Conservation (phyloP, 352 stramenopile genomes). For the Globisporangium paroecandrum region DNA sequence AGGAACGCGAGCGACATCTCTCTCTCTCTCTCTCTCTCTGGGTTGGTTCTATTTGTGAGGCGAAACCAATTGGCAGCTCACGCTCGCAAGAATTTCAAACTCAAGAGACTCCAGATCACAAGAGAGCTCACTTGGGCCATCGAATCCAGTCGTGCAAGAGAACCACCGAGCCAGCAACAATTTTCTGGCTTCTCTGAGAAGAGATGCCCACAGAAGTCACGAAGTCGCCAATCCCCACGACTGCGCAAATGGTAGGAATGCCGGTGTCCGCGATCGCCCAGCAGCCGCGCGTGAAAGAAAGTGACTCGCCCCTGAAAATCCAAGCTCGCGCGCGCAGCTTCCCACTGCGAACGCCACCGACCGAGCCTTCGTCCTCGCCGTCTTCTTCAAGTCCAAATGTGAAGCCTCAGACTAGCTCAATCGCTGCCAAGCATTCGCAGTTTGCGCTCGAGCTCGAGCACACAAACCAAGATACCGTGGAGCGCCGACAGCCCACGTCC, state of each 20-base stretch:
- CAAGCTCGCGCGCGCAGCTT: conserved; percentile 18
- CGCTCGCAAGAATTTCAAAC: not conserved
- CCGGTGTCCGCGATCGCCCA: not conserved
- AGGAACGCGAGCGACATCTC: no score
- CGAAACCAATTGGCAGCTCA: not conserved
- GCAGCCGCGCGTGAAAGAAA: conserved; percentile 10
- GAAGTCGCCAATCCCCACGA: not conserved
- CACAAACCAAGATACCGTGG: conserved; percentile 17
- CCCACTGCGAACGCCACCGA: conserved; percentile 4
- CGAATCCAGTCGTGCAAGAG: conserved; percentile 4
- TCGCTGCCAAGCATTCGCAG: conserved; percentile 4
- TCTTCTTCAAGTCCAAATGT: conserved; percentile 1
- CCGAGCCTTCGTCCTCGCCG: not conserved
- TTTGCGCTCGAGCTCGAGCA: conserved; percentile 21
- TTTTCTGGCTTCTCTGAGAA: not conserved
- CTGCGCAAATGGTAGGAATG: not conserved
- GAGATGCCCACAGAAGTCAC: conserved; percentile 1
- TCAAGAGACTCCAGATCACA: not conserved
- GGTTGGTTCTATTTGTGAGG: conserved; percentile 2
- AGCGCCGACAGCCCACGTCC: conserved; percentile 8
- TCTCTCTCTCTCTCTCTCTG: not conserved
- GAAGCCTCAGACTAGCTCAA: not conserved
- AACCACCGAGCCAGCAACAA: not conserved
- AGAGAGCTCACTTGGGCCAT: not conserved
- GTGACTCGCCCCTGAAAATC: conserved; percentile 12